Conservation (phyloP, 1,139 yeast species). For the Eremothecium gossypii region DNA sequence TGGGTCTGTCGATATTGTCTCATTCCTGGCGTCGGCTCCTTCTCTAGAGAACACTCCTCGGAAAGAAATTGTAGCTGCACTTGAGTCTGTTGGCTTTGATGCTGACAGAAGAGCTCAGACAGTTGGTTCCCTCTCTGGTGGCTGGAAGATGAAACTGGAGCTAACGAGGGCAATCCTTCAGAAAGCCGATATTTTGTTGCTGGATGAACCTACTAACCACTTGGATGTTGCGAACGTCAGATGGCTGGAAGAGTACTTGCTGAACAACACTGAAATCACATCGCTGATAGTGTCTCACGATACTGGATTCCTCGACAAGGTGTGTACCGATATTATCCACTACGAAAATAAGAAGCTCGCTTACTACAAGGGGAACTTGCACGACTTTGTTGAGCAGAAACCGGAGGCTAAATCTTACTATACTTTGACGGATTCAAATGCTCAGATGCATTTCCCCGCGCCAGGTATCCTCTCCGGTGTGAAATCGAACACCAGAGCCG, state of each 20-base stretch:
- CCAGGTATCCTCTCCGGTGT: slow-evolving; percentile 97
- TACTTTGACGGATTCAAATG: slow-evolving; percentile 87
- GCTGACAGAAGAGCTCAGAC: slow-evolving; percentile 81
- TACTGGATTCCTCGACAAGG: slow-evolving; percentile 90
- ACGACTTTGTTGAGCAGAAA: slow-evolving; percentile 81
- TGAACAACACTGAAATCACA: slow-evolving; percentile 76
- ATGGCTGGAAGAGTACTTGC: slow-evolving; percentile 86
- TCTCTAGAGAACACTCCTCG: slow-evolving; percentile 55
- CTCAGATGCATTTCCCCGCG: slow-evolving; percentile 97
- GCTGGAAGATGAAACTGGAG: slow-evolving; percentile 98
- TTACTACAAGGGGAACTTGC: slow-evolving; percentile 90
- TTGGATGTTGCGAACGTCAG: slow-evolving; percentile 89
- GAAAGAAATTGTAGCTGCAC: slow-evolving; percentile 66
- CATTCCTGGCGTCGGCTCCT: slow-evolving; percentile 86
- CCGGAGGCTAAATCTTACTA: slow-evolving; percentile 97
- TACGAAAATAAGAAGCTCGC: slow-evolving; percentile 92
- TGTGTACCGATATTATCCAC: slow-evolving; percentile 94
- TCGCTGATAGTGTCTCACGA: slow-evolving; percentile 96
- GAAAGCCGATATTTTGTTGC: slow-evolving; percentile 88
- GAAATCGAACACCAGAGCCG: slow-evolving; percentile 88
- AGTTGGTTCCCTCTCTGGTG: slow-evolving; percentile 94
- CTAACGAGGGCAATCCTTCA: slow-evolving; percentile 96
- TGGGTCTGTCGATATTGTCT: slow-evolving; percentile 79
- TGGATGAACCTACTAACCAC: slow-evolving; percentile 98
- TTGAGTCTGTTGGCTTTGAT: slow-evolving; percentile 81